A percentile compares a stretch with the other conserved stretches of the same genome.
phyloP scores from a whole-genome alignment of 371 early-diverging fungal species.

The Mortierella sp. region DNA sequence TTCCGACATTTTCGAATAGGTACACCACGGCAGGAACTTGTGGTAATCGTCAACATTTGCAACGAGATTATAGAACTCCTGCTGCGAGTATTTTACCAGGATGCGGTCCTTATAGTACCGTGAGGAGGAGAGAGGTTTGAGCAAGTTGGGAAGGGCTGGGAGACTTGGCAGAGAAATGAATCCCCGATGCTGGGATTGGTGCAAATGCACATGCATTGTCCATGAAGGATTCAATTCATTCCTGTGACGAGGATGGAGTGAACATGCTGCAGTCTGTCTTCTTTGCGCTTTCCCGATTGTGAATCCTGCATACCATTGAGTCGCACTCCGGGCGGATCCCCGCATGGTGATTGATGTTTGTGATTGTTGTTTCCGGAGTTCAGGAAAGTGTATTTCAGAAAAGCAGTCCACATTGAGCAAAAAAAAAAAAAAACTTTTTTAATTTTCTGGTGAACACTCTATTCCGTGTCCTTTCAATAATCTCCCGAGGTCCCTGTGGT shows the following conservation, averaged over 20 bases:
- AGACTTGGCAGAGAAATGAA: slow-evolving; percentile 42
- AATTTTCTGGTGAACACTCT: not conserved
- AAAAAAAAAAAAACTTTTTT: not conserved
- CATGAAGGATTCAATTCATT: not conserved
- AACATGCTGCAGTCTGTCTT: not conserved
- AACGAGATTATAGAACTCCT: slow-evolving; percentile 81
- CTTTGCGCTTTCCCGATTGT: not conserved
- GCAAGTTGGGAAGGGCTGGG: slow-evolving; percentile 31
- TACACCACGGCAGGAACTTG: slow-evolving; percentile 86
- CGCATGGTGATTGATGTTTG: slow-evolving; percentile 6
- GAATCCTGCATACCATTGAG: not conserved
- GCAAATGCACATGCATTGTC: not conserved
- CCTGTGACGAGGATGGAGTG: not conserved
- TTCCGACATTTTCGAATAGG: slow-evolving; percentile 69
- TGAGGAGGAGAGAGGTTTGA: slow-evolving; percentile 22
- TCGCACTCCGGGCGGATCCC: not conserved
- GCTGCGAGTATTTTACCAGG: slow-evolving; percentile 70
- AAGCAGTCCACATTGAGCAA: not conserved
- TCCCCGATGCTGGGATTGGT: slow-evolving; percentile 9
- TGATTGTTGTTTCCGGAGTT: not conserved
- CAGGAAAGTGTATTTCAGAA: not conserved
- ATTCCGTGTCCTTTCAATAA: not conserved
- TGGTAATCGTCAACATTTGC: slow-evolving; percentile 82
- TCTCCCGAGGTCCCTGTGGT: not conserved
- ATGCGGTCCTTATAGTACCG: slow-evolving; percentile 48